Evolutionary conservation across 768 basidiomycete genomes (phyloP).

Genomic region (Lactarius sp.): DNA sequence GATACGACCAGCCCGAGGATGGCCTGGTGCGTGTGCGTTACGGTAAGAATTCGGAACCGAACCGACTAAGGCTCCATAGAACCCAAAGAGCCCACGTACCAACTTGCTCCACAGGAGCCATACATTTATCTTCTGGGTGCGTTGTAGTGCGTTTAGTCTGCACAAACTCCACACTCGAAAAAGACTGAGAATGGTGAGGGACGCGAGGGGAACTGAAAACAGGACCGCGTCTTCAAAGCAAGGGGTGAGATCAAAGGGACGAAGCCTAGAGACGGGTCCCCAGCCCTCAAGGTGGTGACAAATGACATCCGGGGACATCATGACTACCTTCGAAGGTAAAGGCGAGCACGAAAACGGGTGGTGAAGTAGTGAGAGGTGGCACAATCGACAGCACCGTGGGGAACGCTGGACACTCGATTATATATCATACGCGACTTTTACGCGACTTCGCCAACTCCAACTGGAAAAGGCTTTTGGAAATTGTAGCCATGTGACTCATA

Average conservation of each 20-base stretch:
- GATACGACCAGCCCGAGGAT: slow-evolving; percentile 45
- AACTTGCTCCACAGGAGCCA: slow-evolving; percentile 57
- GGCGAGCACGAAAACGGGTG: background rate
- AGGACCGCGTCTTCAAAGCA: slow-evolving; percentile 79
- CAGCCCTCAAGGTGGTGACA: slow-evolving; percentile 65
- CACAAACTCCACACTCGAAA: slow-evolving; percentile 35
- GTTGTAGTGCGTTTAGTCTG: slow-evolving; percentile 29
- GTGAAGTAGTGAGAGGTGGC: background rate
- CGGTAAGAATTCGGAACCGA: slow-evolving; percentile 5
- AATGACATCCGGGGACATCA: slow-evolving; percentile 10
- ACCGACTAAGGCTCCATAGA: background rate
- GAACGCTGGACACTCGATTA: no score
- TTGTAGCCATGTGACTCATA: no score
- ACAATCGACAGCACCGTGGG: background rate
- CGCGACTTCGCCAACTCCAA: no score
- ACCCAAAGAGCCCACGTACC: slow-evolving; percentile 40
- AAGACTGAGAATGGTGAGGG: slow-evolving; percentile 42
- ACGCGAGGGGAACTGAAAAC: slow-evolving; percentile 46
- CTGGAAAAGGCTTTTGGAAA: no score
- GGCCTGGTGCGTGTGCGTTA: slow-evolving; percentile 35
- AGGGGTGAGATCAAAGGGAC: slow-evolving; percentile 71
- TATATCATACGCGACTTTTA: no score
- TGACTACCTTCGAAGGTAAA: background rate
- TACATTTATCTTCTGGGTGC: slow-evolving; percentile 43
- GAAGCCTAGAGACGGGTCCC: slow-evolving; percentile 48